Percentiles rank a stretch among this genome's conserved stretches.
Conservation (phyloP, 1,284 basidiomycete genomes). For the Pseudomicrostroma phylloplanum region DNA sequence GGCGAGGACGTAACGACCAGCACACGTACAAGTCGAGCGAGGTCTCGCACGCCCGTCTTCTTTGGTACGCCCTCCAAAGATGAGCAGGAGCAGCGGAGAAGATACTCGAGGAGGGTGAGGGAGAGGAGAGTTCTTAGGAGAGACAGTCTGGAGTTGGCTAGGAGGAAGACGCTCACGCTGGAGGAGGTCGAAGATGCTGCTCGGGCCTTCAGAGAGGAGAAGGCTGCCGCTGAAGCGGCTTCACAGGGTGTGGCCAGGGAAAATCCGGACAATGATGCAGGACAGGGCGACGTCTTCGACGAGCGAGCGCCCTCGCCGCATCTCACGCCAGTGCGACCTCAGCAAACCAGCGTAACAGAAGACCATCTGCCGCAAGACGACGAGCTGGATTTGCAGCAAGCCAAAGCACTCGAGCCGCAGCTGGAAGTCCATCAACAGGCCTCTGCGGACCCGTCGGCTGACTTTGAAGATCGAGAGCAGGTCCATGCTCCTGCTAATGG, state of each 20-base stretch:
- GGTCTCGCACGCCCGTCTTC: slow-evolving; percentile 2
- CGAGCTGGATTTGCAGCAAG: no score
- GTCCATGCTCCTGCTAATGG: no score
- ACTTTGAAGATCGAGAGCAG: no score
- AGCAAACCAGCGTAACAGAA: no score
- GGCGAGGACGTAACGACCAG: background rate
- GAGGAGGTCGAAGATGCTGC: slow-evolving; percentile 8
- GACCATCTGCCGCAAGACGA: no score
- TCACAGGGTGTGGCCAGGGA: background rate
- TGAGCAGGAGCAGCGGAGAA: slow-evolving; percentile 1
- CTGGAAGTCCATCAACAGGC: no score
- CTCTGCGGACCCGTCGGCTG: no score
- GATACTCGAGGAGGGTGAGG: background rate
- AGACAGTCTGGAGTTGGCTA: slow-evolving; percentile 2
- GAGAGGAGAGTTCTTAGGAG: background rate
- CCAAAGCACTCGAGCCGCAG: no score
- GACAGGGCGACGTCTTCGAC: background rate
- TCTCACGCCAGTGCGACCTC: background rate
- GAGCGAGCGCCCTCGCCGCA: background rate
- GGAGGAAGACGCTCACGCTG: slow-evolving; percentile 5
- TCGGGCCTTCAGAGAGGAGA: background rate
- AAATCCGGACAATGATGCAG: background rate
- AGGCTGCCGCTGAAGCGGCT: background rate
- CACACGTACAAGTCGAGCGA: background rate
- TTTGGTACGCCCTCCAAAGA: background rate